Conservation (phyloP, 495 filamentous ascomycete genomes). For the Xylaria scruposa region DNA sequence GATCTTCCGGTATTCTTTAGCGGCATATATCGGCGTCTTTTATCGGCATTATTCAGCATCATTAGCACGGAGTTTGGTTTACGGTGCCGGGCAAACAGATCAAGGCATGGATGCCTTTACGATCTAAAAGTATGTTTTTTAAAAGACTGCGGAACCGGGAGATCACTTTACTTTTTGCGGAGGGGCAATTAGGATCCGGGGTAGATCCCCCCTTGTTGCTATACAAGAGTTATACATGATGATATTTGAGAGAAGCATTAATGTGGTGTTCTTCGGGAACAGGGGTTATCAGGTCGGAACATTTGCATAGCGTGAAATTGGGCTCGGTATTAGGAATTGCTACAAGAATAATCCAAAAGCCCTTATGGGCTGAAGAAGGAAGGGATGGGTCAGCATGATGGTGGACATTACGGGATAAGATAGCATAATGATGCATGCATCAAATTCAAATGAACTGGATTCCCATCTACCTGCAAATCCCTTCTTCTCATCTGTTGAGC, state of each 20-base stretch:
- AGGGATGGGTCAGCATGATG: not conserved
- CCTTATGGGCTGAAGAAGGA: not conserved
- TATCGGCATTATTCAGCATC: slow-evolving; percentile 23
- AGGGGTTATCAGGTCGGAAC: slow-evolving; percentile 1
- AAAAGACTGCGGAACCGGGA: not conserved
- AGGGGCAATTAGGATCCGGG: slow-evolving; percentile 8
- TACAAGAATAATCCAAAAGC: slow-evolving; percentile 16
- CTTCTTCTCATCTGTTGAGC: not conserved
- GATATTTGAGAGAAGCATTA: slow-evolving; percentile 17
- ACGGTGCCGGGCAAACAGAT: not conserved
- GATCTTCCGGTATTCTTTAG: slow-evolving; percentile 18
- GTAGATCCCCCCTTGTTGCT: slow-evolving; percentile 20
- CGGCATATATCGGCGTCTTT: slow-evolving; percentile 28
- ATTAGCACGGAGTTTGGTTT: slow-evolving; percentile 29
- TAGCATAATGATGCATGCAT: slow-evolving; percentile 25
- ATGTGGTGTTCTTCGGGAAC: slow-evolving; percentile 18
- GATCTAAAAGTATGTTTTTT: slow-evolving; percentile 19
- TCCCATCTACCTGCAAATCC: slow-evolving; percentile 11
- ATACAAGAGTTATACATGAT: slow-evolving; percentile 11
- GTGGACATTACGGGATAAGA: not conserved
- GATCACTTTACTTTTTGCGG: not conserved
- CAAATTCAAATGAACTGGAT: slow-evolving; percentile 21
- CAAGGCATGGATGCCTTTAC: slow-evolving; percentile 10
- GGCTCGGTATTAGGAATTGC: slow-evolving; percentile 5
- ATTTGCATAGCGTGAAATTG: slow-evolving; percentile 22